Conservation (phyloP, 805 yeast genomes). For the Candida chilensis region DNA sequence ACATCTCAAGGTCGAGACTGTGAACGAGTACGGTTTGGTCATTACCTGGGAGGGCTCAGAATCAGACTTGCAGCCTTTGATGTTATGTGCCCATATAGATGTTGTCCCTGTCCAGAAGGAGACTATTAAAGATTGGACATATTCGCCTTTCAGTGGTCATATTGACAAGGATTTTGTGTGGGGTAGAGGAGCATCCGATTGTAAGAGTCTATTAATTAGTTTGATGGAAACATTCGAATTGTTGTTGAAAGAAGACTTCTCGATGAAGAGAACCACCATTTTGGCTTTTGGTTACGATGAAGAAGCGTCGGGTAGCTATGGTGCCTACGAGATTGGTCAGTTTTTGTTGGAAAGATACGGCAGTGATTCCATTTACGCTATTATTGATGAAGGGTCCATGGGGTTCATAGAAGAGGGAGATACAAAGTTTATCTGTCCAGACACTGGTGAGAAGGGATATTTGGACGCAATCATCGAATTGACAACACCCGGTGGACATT, state of each 20-base stretch:
- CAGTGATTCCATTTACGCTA: constrained; percentile 18
- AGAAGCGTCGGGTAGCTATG: constrained; percentile 20
- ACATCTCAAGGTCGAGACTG: constrained; percentile 18
- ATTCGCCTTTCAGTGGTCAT: constrained; percentile 30
- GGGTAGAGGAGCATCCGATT: constrained; percentile 38
- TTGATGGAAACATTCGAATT: constrained; percentile 17
- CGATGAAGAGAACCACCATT: constrained; percentile 22
- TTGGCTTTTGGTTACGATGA: constrained; percentile 31
- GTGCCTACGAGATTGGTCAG: constrained; percentile 18
- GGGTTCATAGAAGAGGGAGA: constrained; percentile 25
- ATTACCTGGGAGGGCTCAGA: constrained; percentile 26
- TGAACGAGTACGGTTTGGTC: constrained; percentile 25
- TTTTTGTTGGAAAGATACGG: constrained; percentile 18
- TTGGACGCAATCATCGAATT: constrained; percentile 28
- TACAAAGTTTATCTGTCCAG: constrained; percentile 21
- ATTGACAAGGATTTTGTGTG: constrained; percentile 32
- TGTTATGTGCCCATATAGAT: constrained; percentile 29
- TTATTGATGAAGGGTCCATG: constrained; percentile 26
- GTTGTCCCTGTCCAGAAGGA: constrained; percentile 31
- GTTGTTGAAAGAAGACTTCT: constrained; percentile 14
- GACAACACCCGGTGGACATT: constrained; percentile 41
- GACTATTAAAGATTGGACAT: constrained; percentile 30
- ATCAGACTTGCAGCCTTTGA: constrained; percentile 18
- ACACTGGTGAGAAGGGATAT: constrained; percentile 41
- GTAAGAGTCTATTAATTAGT: constrained; percentile 20